Conservation (phyloP, 768 basidiomycete genomes). For the Peribolospora baueri region DNA sequence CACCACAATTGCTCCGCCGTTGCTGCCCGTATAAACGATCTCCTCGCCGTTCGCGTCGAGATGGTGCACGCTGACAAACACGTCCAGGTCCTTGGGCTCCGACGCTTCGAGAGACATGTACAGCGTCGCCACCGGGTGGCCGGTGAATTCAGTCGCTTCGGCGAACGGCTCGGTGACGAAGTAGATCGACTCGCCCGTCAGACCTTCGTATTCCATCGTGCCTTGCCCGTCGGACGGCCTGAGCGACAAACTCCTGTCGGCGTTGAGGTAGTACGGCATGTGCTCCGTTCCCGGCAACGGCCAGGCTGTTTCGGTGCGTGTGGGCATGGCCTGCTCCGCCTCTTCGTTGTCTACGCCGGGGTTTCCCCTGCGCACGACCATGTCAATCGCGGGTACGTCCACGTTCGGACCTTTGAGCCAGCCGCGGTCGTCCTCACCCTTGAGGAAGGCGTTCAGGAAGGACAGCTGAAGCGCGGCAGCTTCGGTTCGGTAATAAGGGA, state of each 20-base stretch:
- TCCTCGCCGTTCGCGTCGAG: constrained; percentile 10
- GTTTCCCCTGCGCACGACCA: constrained; percentile 14
- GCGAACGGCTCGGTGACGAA: constrained; percentile 7
- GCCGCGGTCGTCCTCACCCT: constrained; percentile 9
- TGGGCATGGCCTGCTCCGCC: constrained; percentile 12
- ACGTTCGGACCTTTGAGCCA: constrained; percentile 11
- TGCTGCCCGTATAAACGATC: constrained; percentile 12
- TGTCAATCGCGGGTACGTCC: constrained; percentile 11
- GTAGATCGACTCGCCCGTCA: constrained; percentile 5
- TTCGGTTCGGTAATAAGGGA: constrained; percentile 14
- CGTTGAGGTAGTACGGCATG: constrained; percentile 6
- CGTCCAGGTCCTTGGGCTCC: constrained; percentile 12
- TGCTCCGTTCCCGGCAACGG: constrained; percentile 11
- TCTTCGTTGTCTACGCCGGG: constrained; percentile 14
- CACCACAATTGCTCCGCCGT: constrained; percentile 12
- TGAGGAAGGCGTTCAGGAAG: constrained; percentile 13
- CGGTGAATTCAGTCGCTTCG: constrained; percentile 12
- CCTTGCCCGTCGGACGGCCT: not conserved
- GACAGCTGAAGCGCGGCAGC: constrained; percentile 12
- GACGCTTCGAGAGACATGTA: constrained; percentile 5
- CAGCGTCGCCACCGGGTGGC: constrained; percentile 11
- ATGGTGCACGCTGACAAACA: constrained; percentile 12
- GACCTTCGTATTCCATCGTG: constrained; percentile 6
- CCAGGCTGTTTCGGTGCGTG: constrained; percentile 11
- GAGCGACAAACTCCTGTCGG: constrained; percentile 1